Evolutionary conservation across 371 early-diverging fungal species (phyloP).

Genomic region (Chytridium lagenaria): DNA sequence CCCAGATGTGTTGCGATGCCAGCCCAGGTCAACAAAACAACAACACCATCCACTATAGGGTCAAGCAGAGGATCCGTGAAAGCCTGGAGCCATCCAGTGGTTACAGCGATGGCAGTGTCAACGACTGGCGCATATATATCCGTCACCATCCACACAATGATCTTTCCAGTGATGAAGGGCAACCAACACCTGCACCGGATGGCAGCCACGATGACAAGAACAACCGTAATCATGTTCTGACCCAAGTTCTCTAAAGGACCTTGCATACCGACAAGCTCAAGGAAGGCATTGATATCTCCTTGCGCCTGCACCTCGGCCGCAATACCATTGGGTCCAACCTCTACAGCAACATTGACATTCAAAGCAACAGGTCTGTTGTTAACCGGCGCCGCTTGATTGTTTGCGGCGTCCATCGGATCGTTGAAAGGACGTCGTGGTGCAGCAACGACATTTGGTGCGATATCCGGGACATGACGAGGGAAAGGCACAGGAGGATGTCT

Average conservation of each 20-base stretch:
- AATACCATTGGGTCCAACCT: constrained; percentile 33
- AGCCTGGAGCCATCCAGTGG: constrained; percentile 28
- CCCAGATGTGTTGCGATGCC: constrained; percentile 9
- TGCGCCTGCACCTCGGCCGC: constrained; percentile 41
- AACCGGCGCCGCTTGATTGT: too few relatives aligned
- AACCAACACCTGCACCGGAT: constrained; percentile 75
- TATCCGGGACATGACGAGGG: not conserved
- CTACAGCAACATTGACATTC: constrained; percentile 32
- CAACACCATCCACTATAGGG: constrained; percentile 47
- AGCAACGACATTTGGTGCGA: not conserved
- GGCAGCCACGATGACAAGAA: constrained; percentile 72
- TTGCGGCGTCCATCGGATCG: not conserved
- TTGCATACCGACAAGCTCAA: constrained; percentile 88
- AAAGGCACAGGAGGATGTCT: not conserved
- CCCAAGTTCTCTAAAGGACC: constrained; percentile 77
- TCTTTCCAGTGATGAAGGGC: constrained; percentile 74
- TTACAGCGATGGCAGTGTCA: constrained; percentile 14
- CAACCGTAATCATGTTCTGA: constrained; percentile 81
- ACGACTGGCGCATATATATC: constrained; percentile 45
- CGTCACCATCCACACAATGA: constrained; percentile 34
- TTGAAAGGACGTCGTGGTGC: not conserved
- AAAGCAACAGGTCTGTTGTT: constrained; percentile 5
- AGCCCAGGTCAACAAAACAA: constrained; percentile 19
- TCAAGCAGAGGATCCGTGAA: constrained; percentile 53
- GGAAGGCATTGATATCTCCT: constrained; percentile 46